These are phyloP conservation scores for Fusarium longipes DNA, from an alignment of 2,329 filamentous ascomycete species.

Conservation along the genomic window DNA sequence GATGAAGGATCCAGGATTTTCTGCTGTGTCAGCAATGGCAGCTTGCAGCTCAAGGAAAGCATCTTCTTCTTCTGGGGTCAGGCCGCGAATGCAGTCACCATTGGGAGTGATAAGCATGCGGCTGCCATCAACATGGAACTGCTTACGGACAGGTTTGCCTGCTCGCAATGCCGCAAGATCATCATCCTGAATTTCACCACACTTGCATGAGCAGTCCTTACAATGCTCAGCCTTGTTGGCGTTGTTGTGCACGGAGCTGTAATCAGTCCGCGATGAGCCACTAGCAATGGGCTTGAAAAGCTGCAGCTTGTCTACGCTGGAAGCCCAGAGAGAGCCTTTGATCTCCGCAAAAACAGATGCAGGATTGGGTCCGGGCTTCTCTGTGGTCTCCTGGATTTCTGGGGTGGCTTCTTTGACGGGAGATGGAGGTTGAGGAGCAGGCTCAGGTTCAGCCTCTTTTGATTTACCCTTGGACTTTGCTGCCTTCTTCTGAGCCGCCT, in stretches of 20 bases:
- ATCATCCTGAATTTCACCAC: constrained; percentile 56
- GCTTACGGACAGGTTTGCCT: constrained; percentile 69
- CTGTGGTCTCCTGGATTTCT: constrained; percentile 37
- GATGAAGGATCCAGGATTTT: constrained; percentile 66
- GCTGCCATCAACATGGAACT: constrained; percentile 68
- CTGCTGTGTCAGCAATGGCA: constrained; percentile 61
- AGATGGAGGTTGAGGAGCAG: constrained; percentile 30
- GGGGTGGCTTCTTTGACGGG: constrained; percentile 33
- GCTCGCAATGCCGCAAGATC: constrained; percentile 67
- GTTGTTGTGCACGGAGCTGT: constrained; percentile 31
- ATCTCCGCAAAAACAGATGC: constrained; percentile 53
- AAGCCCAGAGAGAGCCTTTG: constrained; percentile 49
- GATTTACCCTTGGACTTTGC: constrained; percentile 49
- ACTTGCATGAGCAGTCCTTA: constrained; percentile 54
- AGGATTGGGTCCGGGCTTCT: constrained; percentile 50
- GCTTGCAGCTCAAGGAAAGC: constrained; percentile 76
- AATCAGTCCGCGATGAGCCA: constrained; percentile 47
- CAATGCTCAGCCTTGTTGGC: constrained; percentile 48
- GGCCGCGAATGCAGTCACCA: constrained; percentile 79
- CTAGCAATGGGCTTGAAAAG: constrained; percentile 53
- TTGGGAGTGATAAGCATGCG: constrained; percentile 80
- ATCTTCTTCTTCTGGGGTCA: constrained; percentile 75
- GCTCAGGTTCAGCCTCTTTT: constrained; percentile 43
- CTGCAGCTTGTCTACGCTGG: constrained; percentile 50
- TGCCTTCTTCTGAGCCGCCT: constrained; percentile 48